phyloP scores from a whole-genome alignment of 148 eudicot genomes.

The Pouteria glomerata region DNA sequence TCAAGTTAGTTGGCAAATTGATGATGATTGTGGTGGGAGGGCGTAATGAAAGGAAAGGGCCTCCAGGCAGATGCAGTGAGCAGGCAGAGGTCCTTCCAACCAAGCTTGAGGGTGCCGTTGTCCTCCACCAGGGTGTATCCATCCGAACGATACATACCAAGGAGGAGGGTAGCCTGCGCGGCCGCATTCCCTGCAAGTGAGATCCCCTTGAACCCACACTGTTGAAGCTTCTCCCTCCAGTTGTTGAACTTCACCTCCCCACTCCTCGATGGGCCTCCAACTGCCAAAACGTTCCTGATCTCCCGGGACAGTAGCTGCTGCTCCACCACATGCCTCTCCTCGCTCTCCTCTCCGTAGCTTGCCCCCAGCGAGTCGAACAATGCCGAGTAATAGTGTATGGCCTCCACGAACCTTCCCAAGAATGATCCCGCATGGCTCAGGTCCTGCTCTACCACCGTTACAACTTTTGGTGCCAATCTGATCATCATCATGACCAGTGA shows the following conservation, averaged over 20 bases:
- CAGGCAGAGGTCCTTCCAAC: constrained; percentile 94
- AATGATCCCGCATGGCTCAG: constrained; percentile 81
- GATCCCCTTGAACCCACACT: constrained; percentile 68
- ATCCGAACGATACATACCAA: constrained; percentile 94
- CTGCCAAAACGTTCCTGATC: constrained; percentile 73
- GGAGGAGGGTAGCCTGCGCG: constrained; percentile 82
- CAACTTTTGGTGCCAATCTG: constrained; percentile 94
- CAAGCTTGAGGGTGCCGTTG: constrained; percentile 85
- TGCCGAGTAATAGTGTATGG: constrained; percentile 97
- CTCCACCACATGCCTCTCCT: constrained; percentile 87
- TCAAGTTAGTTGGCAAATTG: too few relatives aligned
- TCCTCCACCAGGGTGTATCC: constrained; percentile 95
- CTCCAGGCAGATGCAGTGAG: constrained; percentile 98
- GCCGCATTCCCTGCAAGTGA: constrained; percentile 93
- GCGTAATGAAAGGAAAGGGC: constrained; percentile 24
- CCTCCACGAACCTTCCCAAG: constrained; percentile 90
- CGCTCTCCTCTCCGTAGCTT: constrained; percentile 89
- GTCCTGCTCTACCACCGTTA: constrained; percentile 97
- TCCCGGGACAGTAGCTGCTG: constrained; percentile 86
- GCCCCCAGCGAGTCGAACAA: constrained; percentile 91
- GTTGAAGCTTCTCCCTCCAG: constrained; percentile 89
- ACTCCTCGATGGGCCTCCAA: constrained; percentile 77
- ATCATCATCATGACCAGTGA: too few relatives aligned
- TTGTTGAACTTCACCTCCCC: constrained; percentile 68
- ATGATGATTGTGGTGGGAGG: neutral